Evolutionary conservation across 176 grass and related monocot species (phyloP), one percentile per base, ranked within the genome.

Genomic region (Rhynchospora tenuis): DNA sequence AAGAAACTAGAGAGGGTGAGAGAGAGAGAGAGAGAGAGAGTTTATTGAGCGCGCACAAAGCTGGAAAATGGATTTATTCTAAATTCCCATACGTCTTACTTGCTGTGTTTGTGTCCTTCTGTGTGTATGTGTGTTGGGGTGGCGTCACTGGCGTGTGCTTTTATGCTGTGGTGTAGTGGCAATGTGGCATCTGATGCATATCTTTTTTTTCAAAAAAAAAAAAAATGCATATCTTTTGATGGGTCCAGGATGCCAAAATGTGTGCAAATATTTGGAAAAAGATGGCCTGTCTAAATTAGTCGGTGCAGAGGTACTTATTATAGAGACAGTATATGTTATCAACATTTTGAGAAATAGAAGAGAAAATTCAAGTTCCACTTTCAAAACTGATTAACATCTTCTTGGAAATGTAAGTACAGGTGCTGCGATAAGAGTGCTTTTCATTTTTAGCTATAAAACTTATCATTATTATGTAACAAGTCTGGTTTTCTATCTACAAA

Each of bases 1-100:
- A 14, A 56, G 16, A 19, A 28, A 20, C 57, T n/a, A 29, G 56
- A 81, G 38, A n/a, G n/a, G n/a, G n/a, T n/a, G n/a, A n/a, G n/a
- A 64, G 29, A 79, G 15, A 59, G 14, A 59, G 55, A 13, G 75
- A 20, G 17, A 2, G 17, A 23, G 33, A 45, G 48, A 76, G 28
- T 76, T 76, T 76, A 76, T 16, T 76, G 72, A 76, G 72, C 48
- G 47, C 14, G 72, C 16, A 76, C 72, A 76, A 55, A 76, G 72
- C 48, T 55, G 47, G 48, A 55, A 55, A 54, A 29, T 55, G 72
- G 7, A 76, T 54, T 76, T 76, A 76, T 76, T 76, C 72, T 76
- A 76, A 76, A 73, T 73, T 73, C 70, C 70, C 70, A 73, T 38
- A 46, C 70, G 45, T 26, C 6, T 51, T 26, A 48, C 45, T 27